Percentiles rank a stretch among this genome's conserved stretches.
These are phyloP conservation scores for Saccharomycopsis synnaedendra DNA, from an alignment of 805 yeast species.

Conservation along the genomic window DNA sequence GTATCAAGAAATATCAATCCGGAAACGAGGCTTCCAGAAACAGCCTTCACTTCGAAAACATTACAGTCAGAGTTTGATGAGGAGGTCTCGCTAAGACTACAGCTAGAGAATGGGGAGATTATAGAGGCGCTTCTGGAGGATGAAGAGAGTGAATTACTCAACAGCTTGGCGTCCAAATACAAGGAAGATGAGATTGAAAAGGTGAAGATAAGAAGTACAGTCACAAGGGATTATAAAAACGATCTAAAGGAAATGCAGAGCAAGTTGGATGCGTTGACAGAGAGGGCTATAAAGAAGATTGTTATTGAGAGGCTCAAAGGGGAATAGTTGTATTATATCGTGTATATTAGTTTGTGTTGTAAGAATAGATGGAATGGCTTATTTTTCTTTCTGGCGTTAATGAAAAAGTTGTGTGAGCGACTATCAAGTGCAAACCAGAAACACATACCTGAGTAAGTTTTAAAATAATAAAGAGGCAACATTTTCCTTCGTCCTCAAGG, in stretches of 20 bases:
- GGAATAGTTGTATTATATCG: too few species aligned
- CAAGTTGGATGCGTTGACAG: neutral
- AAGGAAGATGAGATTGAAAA: neutral
- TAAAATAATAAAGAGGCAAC: too few species aligned
- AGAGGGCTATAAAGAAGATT: neutral
- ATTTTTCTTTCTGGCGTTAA: too few species aligned
- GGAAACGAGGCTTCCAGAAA: neutral
- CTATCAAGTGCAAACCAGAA: too few species aligned
- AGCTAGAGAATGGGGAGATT: neutral
- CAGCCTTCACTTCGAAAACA: slow-evolving; percentile 1
- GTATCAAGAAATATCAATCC: slow-evolving; percentile 4
- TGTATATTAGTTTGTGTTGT: too few species aligned
- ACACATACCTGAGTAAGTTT: too few species aligned
- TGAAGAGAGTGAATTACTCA: slow-evolving; percentile 1
- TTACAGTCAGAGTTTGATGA: neutral
- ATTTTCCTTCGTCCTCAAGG: too few species aligned
- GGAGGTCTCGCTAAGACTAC: too few species aligned
- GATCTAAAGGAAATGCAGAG: neutral
- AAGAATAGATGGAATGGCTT: too few species aligned
- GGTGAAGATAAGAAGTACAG: neutral
- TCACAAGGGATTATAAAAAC: neutral
- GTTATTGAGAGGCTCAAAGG: neutral
- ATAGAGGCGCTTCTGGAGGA: neutral
- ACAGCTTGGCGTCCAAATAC: neutral
- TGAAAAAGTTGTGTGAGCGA: too few species aligned